Evolutionary conservation across 2,329 filamentous ascomycete genomes (phyloP).

Genomic region (Tolypocladium paradoxum): DNA sequence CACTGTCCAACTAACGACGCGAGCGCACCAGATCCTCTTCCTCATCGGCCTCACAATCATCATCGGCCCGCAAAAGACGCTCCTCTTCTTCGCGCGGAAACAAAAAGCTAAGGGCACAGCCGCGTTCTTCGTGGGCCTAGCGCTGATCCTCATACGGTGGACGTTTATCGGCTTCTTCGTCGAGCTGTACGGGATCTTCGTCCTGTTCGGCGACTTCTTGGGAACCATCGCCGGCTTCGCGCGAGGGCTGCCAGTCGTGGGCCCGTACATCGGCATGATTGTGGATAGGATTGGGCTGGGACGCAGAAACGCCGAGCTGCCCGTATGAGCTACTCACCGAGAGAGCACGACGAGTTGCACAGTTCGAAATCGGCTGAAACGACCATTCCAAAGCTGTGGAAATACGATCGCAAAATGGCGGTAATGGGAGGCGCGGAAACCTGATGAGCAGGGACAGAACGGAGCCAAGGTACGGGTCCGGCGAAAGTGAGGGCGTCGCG

Average conservation of each 20-base stretch:
- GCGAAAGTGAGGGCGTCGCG: neutral
- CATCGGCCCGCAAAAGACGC: conserved; percentile 83
- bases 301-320: conserved; percentile 64
- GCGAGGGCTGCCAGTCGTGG: conserved; percentile 72
- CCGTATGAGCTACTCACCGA: conserved; percentile 45
- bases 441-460: neutral
- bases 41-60: conserved; percentile 92
- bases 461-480: neutral
- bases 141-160: conserved; percentile 83
- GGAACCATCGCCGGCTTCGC: conserved; percentile 86
- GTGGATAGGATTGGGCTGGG: conserved; percentile 62
- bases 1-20: conserved; percentile 3
- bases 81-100: conserved; percentile 85
- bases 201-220: conserved; percentile 93
- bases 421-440: neutral
- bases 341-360: neutral
- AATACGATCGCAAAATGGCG: neutral
- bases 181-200: conserved; percentile 84
- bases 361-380: neutral
- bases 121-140: conserved; percentile 74
- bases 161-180: conserved; percentile 82
- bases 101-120: conserved; percentile 88
- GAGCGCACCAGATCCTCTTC: conserved; percentile 69
- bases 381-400: neutral
- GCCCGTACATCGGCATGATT: conserved; percentile 68